These are phyloP conservation scores for Yamadazyma triangularis DNA, from an alignment of 1,139 yeast species.

Conservation along the genomic window DNA sequence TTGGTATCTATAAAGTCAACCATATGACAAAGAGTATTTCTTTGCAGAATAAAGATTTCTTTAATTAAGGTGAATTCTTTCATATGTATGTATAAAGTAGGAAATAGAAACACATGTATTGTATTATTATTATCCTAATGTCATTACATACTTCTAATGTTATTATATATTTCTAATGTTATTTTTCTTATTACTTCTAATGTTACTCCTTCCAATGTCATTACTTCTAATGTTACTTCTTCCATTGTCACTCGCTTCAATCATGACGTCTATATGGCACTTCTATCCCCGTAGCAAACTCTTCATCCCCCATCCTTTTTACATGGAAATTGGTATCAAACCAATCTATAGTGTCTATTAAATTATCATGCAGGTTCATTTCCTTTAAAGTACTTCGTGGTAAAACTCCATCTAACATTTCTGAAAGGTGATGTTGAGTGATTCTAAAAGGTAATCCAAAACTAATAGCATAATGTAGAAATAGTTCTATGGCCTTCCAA, in stretches of 20 bases:
- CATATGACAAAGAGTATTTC: conserved; percentile 88
- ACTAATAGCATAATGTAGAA: conserved; percentile 72
- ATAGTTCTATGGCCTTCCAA: conserved; percentile 84
- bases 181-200: too few relatives aligned
- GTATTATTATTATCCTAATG: too few relatives aligned
- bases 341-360: conserved; percentile 75
- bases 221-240: too few relatives aligned
- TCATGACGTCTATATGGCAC: conserved; percentile 59
- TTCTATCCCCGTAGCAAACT: conserved; percentile 58
- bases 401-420: conserved; percentile 71
- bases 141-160: too few relatives aligned
- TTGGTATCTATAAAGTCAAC: conserved; percentile 91
- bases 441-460: conserved; percentile 83
- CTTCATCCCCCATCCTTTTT: conserved; percentile 60
- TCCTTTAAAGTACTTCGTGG: conserved; percentile 52
- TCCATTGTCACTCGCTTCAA: too few relatives aligned
- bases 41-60: conserved; percentile 56
- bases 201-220: too few relatives aligned
- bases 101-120: too few relatives aligned
- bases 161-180: too few relatives aligned
- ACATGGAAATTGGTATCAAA: conserved; percentile 67
- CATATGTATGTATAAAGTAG: too few relatives aligned
- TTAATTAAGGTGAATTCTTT: too few relatives aligned
- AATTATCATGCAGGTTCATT: conserved; percentile 55
- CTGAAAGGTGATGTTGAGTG: conserved; percentile 80